Conservation (phyloP, 768 basidiomycete genomes). For the Collybia mongolica region DNA sequence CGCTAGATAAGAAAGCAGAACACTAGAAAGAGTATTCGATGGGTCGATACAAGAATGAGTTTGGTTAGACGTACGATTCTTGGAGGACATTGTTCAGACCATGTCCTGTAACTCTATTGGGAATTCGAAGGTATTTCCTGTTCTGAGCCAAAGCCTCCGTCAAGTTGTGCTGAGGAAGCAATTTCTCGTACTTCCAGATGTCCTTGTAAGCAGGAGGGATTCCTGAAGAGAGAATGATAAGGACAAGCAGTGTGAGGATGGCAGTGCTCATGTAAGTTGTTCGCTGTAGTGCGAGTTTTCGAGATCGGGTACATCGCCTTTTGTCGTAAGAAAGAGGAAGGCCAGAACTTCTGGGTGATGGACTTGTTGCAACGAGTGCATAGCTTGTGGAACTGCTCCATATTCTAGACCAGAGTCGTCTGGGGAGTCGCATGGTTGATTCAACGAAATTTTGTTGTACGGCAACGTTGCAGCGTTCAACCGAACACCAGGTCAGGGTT, state of each 20-base stretch:
- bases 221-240: not conserved
- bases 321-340: not conserved
- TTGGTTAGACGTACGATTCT: constrained; percentile 27
- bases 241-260: not conserved
- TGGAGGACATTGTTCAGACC: constrained; percentile 55
- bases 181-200: constrained; percentile 1
- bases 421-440: too few species aligned
- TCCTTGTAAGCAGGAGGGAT: constrained; percentile 4
- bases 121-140: constrained; percentile 1
- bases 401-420: too few species aligned
- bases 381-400: too few species aligned
- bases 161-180: constrained; percentile 8
- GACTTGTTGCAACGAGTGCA: too few species aligned
- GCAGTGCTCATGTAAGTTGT: not conserved
- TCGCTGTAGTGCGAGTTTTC: not conserved
- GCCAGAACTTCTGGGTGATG: not conserved
- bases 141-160: not conserved
- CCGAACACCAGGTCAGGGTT: too few species aligned
- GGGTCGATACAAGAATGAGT: constrained; percentile 35
- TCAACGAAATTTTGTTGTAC: too few species aligned
- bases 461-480: too few species aligned
- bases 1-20: constrained; percentile 49
- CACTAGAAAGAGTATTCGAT: constrained; percentile 19
- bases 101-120: constrained; percentile 27
- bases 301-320: not conserved